A percentile compares a stretch with the other conserved stretches of the same genome.
Conservation (phyloP, 169 alveolate species). For the Babesia bigemina region DNA sequence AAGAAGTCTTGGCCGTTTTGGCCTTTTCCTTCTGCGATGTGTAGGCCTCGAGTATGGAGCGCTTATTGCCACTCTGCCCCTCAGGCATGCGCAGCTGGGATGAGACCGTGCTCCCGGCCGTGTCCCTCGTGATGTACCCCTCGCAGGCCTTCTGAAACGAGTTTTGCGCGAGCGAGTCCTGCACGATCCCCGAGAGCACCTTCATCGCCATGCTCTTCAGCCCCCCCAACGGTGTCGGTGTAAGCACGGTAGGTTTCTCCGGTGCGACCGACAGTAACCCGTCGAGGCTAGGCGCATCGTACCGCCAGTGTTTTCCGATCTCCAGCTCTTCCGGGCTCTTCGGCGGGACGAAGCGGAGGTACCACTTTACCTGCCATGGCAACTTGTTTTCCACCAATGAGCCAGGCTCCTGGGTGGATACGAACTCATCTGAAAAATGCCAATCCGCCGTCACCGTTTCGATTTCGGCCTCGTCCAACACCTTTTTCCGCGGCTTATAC, state of each 20-base stretch:
- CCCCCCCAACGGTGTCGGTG: constrained; percentile 16
- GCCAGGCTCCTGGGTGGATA: constrained; percentile 6
- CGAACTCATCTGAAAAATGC: constrained; percentile 30
- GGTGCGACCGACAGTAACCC: constrained; percentile 3
- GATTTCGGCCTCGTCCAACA: neutral
- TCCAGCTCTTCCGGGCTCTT: constrained; percentile 55
- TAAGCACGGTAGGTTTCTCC: constrained; percentile 7
- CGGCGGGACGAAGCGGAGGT: constrained; percentile 52
- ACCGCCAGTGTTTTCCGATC: constrained; percentile 62
- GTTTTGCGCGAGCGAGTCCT: constrained; percentile 41
- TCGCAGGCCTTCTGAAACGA: constrained; percentile 31
- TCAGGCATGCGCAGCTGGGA: constrained; percentile 44
- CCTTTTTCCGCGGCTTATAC: constrained; percentile 15
- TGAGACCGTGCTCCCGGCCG: constrained; percentile 43
- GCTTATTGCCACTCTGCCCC: constrained; percentile 46
- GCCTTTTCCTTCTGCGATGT: constrained; percentile 17
- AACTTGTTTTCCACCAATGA: constrained; percentile 37
- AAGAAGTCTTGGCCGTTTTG: neutral
- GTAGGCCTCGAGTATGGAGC: constrained; percentile 52
- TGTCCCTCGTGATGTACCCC: constrained; percentile 7
- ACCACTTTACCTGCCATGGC: constrained; percentile 70
- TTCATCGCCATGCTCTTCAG: constrained; percentile 52
- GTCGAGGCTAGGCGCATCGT: constrained; percentile 54
- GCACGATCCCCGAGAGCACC: constrained; percentile 56
- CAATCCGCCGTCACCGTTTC: constrained; percentile 30